Evolutionary conservation across 2,329 filamentous ascomycete genomes (phyloP), one percentile per base, ranked within the genome.

Genomic region (Venturiaceae sp.): DNA sequence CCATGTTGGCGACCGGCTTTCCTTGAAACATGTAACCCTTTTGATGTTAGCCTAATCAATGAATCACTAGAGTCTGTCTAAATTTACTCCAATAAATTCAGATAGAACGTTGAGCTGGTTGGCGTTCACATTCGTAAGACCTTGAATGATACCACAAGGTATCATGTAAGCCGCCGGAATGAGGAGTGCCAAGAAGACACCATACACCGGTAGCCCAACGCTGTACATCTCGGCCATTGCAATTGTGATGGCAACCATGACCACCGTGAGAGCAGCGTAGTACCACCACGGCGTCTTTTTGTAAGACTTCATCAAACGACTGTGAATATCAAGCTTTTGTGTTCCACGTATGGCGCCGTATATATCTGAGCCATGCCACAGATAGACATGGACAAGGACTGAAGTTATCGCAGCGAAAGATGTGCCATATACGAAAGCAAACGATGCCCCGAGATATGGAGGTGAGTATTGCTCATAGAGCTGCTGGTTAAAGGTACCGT

Each of bases 21-120:
- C 75, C 76, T 11, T 75, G 75, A n/a, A 74, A 69, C 68, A 77
- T 79, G 64, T 79, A 80, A 9, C 78, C 78, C n/a, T n/a, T n/a
- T n/a, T n/a, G n/a, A n/a, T n/a, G 50, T 74, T 70, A 16, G 79
- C 72, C 63, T 78, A 75, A 62, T 78, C 75, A 11, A 28, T 92
- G 65, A 94, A 88, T 34, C 94, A 80, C 69, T 92, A 92, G 64
- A 92, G 89, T 69, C 85, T 71, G 92, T 88, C 68, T 92, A 88
- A 69, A 94, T 95, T 11, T 39, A 39, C 36, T 54, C 52, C 32
- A 13, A 39, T 54, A 16, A 54, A 39, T n/a, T 39, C 36, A 36
- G 32, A 54, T 5, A 36, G 32, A 19, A 39, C 36, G 7, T 54
- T 54, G 32, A 54, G 44, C 44, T 54, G 32, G 32, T 54, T 39